Evolutionary conservation across 441 rosid genomes (phyloP).

Genomic region (Aquilaria agallochum): DNA sequence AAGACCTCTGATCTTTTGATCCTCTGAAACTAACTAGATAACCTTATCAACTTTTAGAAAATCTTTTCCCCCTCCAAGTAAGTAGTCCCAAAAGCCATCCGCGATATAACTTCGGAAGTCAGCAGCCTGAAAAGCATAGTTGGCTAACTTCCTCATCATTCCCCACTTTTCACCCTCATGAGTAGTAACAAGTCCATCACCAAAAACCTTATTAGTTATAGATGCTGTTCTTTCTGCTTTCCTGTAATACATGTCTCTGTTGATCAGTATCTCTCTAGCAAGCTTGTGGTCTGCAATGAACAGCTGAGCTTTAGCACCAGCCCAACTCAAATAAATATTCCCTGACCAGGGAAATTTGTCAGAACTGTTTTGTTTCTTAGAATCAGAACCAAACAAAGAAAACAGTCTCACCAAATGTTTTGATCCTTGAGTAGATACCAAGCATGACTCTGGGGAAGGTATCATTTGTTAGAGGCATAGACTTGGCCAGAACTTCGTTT

Average conservation of each 20-base stretch:
- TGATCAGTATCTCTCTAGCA: slow-evolving; percentile 23
- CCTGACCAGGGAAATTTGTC: slow-evolving; percentile 10
- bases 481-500: slow-evolving; percentile 16
- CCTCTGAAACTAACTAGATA: not conserved
- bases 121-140: slow-evolving; percentile 26
- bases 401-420: slow-evolving; percentile 20
- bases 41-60: slow-evolving; percentile 26
- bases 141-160: slow-evolving; percentile 33
- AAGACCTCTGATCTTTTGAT: not conserved
- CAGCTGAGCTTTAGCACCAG: slow-evolving; percentile 20
- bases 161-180: slow-evolving; percentile 32
- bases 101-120: slow-evolving; percentile 36
- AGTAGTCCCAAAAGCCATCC: slow-evolving; percentile 43
- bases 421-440: slow-evolving; percentile 18
- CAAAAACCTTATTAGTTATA: slow-evolving; percentile 18
- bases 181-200: slow-evolving; percentile 27
- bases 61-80: slow-evolving; percentile 32
- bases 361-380: not conserved
- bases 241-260: slow-evolving; percentile 15
- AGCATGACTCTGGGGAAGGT: slow-evolving; percentile 25
- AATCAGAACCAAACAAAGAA: not conserved
- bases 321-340: slow-evolving; percentile 28
- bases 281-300: slow-evolving; percentile 28
- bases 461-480: slow-evolving; percentile 29
- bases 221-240: slow-evolving; percentile 1